phyloP scores from a whole-genome alignment of 2,329 filamentous ascomycete species.

The Orbilia quercus region DNA sequence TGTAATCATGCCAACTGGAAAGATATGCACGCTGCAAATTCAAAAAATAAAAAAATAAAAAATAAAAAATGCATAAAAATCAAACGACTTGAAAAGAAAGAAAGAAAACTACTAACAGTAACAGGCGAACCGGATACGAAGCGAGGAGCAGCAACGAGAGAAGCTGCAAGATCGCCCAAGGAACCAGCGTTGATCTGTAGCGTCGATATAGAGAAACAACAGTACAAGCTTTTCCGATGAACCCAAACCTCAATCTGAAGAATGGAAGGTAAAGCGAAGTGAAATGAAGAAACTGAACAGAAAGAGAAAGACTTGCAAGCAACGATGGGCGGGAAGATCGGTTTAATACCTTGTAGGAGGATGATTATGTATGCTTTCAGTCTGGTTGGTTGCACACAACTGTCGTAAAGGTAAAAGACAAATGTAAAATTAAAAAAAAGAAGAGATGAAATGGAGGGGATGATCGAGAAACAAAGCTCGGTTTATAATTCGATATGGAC shows the following conservation, averaged over 20 bases:
- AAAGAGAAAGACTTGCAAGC: slow-evolving; percentile 47
- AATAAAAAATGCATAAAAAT: slow-evolving; percentile 12
- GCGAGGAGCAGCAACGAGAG: slow-evolving; percentile 6
- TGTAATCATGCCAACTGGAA: background rate
- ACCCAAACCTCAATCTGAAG: slow-evolving; percentile 3
- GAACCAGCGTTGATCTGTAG: slow-evolving; percentile 26
- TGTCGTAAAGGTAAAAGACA: slow-evolving; percentile 13
- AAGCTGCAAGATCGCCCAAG: slow-evolving; percentile 35
- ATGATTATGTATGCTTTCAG: slow-evolving; percentile 50
- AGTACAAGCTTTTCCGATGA: slow-evolving; percentile 40
- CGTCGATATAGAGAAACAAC: slow-evolving; percentile 16
- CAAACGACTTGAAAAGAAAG: slow-evolving; percentile 5
- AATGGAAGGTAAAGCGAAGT: slow-evolving; percentile 3
- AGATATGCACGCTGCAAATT: background rate
- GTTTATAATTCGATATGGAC: slow-evolving; percentile 40
- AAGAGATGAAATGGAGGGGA: slow-evolving; percentile 10
- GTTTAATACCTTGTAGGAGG: slow-evolving; percentile 55
- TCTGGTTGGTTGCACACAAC: slow-evolving; percentile 44
- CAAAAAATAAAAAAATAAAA: slow-evolving; percentile 10
- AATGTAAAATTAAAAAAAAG: too few species aligned
- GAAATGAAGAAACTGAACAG: slow-evolving; percentile 20
- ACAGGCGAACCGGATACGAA: slow-evolving; percentile 24
- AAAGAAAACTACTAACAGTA: background rate
- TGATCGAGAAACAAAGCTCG: slow-evolving; percentile 34
- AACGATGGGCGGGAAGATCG: slow-evolving; percentile 49